phyloP scores from a whole-genome alignment of 2,329 filamentous ascomycete genomes.

The Microascus cirrosus region DNA sequence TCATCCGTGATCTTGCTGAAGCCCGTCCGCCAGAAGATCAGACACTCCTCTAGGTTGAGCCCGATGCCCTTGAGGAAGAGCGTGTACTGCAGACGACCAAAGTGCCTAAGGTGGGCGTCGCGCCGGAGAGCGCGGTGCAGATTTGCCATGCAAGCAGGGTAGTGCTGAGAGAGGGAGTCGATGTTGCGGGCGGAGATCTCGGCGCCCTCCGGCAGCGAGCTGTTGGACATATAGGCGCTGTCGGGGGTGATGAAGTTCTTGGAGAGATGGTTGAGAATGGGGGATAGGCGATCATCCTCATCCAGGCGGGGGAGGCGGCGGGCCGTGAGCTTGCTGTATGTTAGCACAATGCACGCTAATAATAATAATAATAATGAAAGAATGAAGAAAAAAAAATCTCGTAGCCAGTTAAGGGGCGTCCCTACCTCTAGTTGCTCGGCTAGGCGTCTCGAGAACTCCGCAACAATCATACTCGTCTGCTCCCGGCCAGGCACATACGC shows the following conservation, averaged over 20 bases:
- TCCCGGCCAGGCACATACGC: constrained; percentile 85
- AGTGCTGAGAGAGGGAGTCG: constrained; percentile 68
- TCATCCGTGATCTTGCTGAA: constrained; percentile 89
- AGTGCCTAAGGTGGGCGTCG: constrained; percentile 88
- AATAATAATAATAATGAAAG: too few species aligned
- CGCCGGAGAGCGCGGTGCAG: constrained; percentile 77
- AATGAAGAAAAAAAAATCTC: too few species aligned
- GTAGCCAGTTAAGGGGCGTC: background rate
- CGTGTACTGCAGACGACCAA: constrained; percentile 83
- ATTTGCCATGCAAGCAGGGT: constrained; percentile 90
- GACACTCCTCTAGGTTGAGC: constrained; percentile 78
- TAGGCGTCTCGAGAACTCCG: constrained; percentile 70
- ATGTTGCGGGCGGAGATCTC: constrained; percentile 70
- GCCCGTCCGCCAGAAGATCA: constrained; percentile 79
- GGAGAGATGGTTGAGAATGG: constrained; percentile 65
- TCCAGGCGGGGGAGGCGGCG: constrained; percentile 84
- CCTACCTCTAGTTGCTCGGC: constrained; percentile 74
- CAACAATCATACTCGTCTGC: constrained; percentile 78
- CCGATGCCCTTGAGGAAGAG: constrained; percentile 96
- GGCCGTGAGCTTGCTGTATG: constrained; percentile 57
- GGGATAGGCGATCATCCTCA: constrained; percentile 81
- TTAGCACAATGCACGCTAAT: background rate
- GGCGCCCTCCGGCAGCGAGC: constrained; percentile 52
- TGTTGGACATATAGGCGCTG: constrained; percentile 57
- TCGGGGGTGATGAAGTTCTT: constrained; percentile 94